phyloP scores from a whole-genome alignment of 345 rosid genomes.

The Heritiera littoralis region DNA sequence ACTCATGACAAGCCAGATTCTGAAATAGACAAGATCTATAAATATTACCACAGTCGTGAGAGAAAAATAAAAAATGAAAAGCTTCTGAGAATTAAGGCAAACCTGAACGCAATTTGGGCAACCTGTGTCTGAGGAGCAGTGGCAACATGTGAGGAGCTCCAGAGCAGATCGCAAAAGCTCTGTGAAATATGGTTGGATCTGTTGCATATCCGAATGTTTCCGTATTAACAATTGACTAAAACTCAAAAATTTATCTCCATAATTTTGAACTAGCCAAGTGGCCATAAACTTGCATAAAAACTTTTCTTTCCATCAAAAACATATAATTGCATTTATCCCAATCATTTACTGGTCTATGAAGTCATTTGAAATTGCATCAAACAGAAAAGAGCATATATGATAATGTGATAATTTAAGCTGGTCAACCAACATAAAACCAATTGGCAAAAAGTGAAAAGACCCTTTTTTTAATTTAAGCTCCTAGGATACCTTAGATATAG shows the following conservation, averaged over 20 bases:
- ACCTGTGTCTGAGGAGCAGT: constrained; percentile 60
- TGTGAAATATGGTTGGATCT: constrained; percentile 74
- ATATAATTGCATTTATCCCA: neutral
- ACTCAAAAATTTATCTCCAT: neutral
- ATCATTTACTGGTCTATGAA: neutral
- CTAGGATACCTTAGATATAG: neutral
- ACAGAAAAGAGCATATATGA: neutral
- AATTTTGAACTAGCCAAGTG: neutral
- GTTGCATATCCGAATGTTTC: constrained; percentile 18
- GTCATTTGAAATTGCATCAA: neutral
- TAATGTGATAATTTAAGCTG: neutral
- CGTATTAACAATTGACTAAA: constrained; percentile 19
- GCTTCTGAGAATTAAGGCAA: neutral
- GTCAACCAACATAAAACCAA: neutral
- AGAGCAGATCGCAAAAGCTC: constrained; percentile 70
- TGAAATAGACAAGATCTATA: constrained; percentile 27
- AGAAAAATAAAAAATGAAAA: too few relatives aligned
- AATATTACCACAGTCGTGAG: neutral
- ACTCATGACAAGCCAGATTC: constrained; percentile 67
- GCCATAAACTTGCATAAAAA: too few relatives aligned
- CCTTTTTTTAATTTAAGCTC: neutral
- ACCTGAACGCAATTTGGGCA: constrained; percentile 91
- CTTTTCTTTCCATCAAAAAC: too few relatives aligned
- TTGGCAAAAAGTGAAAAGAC: neutral
- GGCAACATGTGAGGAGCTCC: constrained; percentile 67